These are phyloP conservation scores for Cercospora canescens DNA, from an alignment of 2,329 filamentous ascomycete genomes.

Conservation along the genomic window DNA sequence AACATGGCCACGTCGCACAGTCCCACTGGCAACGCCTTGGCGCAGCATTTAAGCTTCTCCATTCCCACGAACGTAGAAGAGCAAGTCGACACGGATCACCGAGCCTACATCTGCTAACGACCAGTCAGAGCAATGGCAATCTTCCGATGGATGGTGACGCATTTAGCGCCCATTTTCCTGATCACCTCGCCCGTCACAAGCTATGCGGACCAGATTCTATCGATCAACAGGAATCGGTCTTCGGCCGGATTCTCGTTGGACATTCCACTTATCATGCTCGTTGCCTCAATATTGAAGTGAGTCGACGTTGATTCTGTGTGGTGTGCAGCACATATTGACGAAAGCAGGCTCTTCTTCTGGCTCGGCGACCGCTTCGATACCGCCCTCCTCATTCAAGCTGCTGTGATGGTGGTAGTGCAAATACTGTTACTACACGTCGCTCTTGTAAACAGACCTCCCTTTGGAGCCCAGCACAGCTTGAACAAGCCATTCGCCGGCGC, in stretches of 20 bases:
- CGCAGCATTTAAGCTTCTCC: conserved; percentile 17
- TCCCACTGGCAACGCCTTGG: conserved; percentile 1
- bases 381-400: conserved; percentile 60
- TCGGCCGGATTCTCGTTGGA: conserved; percentile 67
- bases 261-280: conserved; percentile 67
- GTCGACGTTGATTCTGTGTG: not conserved
- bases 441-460: conserved; percentile 54
- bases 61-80: conserved; percentile 18
- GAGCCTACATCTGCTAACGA: conserved; percentile 14
- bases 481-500: conserved; percentile 62
- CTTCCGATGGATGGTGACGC: conserved; percentile 36
- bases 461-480: conserved; percentile 38
- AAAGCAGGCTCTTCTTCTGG: conserved; percentile 62
- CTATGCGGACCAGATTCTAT: conserved; percentile 67
- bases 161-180: conserved; percentile 46
- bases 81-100: conserved; percentile 15
- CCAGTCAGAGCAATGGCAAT: conserved; percentile 33
- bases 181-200: conserved; percentile 64
- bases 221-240: conserved; percentile 60
- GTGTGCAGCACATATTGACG: not conserved
- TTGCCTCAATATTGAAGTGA: conserved; percentile 64
- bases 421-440: conserved; percentile 61
- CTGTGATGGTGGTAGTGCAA: conserved; percentile 62
- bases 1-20: conserved; percentile 6
- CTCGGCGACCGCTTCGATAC: conserved; percentile 61